phyloP scores from a whole-genome alignment of 192 early-diverging fungal species.

The Diversispora eburnea region DNA sequence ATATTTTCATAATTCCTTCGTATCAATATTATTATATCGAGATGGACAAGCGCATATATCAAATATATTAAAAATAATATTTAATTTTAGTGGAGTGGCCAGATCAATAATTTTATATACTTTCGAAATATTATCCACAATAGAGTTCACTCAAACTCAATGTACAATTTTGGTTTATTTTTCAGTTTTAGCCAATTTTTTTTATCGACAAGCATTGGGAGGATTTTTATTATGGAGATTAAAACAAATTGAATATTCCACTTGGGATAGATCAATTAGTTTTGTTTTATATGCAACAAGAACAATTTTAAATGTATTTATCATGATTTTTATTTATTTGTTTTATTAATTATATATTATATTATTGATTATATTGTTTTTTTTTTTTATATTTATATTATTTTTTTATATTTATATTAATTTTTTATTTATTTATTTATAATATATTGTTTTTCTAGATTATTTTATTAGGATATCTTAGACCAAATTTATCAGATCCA shows the following conservation, averaged over 20 bases:
- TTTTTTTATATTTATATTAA: too few species aligned
- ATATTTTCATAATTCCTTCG: slow-evolving; percentile 15
- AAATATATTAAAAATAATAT: slow-evolving; percentile 23
- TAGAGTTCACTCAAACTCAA: not conserved
- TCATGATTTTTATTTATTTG: too few species aligned
- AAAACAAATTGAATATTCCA: slow-evolving; percentile 22
- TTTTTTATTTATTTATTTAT: too few species aligned
- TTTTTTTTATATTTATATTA: too few species aligned
- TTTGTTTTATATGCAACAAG: not conserved
- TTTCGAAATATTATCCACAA: not conserved
- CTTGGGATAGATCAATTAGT: slow-evolving; percentile 18
- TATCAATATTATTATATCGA: slow-evolving; percentile 10
- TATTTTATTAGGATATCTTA: too few species aligned
- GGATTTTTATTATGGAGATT: slow-evolving; percentile 26
- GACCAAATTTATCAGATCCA: not conserved
- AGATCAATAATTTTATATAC: not conserved
- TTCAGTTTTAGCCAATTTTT: not conserved
- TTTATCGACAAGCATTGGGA: slow-evolving; percentile 9
- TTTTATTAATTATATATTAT: too few species aligned
- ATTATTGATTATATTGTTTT: too few species aligned
- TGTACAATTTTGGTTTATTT: not conserved
- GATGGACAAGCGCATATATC: not conserved
- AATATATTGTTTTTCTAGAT: too few species aligned
- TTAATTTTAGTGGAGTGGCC: slow-evolving; percentile 14
- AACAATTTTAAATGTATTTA: slow-evolving; percentile 10